Conservation (phyloP, 139 green algal species). For the Bryopsis sp. region DNA sequence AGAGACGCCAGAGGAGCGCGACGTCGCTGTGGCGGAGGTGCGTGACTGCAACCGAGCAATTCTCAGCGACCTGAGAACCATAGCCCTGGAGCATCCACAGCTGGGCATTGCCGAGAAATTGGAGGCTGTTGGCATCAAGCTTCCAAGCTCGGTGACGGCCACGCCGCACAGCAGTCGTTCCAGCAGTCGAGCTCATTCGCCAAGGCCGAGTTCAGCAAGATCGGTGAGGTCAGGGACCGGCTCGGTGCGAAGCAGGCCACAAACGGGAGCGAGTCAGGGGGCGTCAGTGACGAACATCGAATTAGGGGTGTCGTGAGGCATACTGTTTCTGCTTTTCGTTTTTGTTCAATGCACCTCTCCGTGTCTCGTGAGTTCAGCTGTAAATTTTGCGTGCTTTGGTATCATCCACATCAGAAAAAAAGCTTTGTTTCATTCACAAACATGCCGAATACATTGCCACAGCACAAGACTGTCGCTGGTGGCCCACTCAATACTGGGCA, state of each 20-base stretch:
- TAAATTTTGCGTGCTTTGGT: too few species aligned
- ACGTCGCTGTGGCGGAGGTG: not conserved
- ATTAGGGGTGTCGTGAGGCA: too few species aligned
- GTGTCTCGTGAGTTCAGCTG: too few species aligned
- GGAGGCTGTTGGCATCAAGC: constrained; percentile 30
- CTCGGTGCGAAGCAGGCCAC: not conserved
- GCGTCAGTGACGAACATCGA: not conserved
- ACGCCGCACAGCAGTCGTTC: not conserved
- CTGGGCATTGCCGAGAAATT: constrained; percentile 19
- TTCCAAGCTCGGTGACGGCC: constrained; percentile 20
- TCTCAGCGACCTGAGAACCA: not conserved
- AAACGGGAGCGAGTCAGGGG: not conserved
- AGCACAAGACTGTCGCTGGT: too few species aligned
- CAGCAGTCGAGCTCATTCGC: not conserved
- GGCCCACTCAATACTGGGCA: too few species aligned
- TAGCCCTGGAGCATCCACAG: not conserved
- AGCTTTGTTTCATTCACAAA: too few species aligned
- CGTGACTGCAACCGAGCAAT: not conserved
- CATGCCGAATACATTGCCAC: too few species aligned
- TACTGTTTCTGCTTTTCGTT: too few species aligned
- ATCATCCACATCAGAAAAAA: too few species aligned
- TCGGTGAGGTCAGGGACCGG: not conserved
- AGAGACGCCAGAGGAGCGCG: constrained; percentile 8
- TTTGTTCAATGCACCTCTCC: too few species aligned
- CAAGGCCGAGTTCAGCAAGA: not conserved